A percentile compares a stretch with the other conserved stretches of the same genome.
These are phyloP conservation scores for Panaeolus cyanescens DNA, from an alignment of 768 basidiomycete species.

Conservation along the genomic window DNA sequence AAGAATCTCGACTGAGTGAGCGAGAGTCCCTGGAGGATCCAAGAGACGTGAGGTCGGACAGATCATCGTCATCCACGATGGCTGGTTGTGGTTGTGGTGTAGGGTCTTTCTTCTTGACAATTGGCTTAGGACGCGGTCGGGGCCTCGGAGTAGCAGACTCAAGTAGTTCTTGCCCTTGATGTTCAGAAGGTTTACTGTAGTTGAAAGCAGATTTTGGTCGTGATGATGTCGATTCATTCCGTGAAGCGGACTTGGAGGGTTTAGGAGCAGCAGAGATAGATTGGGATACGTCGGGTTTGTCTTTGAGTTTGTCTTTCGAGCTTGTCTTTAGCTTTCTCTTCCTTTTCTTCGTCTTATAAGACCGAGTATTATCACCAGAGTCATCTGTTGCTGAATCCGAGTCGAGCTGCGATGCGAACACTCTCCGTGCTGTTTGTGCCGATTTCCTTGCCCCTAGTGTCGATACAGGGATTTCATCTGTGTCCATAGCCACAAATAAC, in stretches of 20 bases:
- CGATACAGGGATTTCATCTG: neutral
- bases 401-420: constrained; percentile 31
- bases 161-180: neutral
- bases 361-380: constrained; percentile 12
- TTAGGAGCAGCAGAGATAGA: neutral
- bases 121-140: constrained; percentile 6
- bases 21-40: constrained; percentile 1
- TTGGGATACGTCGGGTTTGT: neutral
- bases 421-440: constrained; percentile 30
- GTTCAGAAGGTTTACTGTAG: neutral
- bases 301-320: constrained; percentile 5
- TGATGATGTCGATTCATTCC: neutral
- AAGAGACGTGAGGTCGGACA: constrained; percentile 12
- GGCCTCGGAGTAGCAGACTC: constrained; percentile 4
- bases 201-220: neutral
- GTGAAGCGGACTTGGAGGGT: neutral
- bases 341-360: constrained; percentile 1
- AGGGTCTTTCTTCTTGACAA: constrained; percentile 3
- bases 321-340: neutral
- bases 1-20: constrained; percentile 4
- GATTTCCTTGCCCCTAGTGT: constrained; percentile 32
- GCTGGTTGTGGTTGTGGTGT: neutral
- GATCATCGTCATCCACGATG: neutral
- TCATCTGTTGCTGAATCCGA: constrained; percentile 15
- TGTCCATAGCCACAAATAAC: neutral